Percentiles rank a stretch among this genome's conserved stretches.
Conservation (phyloP, 495 filamentous ascomycete genomes). For the Aspergillus haitiensis region DNA sequence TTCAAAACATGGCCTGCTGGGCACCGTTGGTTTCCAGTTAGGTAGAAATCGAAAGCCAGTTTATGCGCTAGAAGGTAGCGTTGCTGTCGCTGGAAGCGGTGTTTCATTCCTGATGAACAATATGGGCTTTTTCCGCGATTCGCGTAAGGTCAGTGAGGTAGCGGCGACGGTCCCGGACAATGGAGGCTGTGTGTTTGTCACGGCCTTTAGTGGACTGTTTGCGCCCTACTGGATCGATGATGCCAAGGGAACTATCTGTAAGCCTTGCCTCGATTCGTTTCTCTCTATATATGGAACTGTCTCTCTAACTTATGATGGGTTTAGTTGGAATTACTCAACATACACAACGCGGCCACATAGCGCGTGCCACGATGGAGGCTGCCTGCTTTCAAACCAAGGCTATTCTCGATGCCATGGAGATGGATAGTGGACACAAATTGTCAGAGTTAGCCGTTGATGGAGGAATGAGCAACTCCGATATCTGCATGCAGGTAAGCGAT, state of each 20-base stretch:
- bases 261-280: conserved; percentile 31
- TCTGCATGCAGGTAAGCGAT: conserved; percentile 81
- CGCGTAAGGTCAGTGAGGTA: conserved; percentile 77
- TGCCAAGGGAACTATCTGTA: conserved; percentile 86
- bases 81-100: conserved; percentile 87
- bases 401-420: conserved; percentile 92
- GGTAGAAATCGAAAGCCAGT: conserved; percentile 65
- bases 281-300: not conserved
- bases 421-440: conserved; percentile 78
- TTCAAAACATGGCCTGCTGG: conserved; percentile 83
- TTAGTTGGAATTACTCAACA: conserved; percentile 86
- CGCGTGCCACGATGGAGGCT: conserved; percentile 90
- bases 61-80: conserved; percentile 90
- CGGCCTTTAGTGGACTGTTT: conserved; percentile 93
- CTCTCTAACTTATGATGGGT: conserved; percentile 13
- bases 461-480: conserved; percentile 89
- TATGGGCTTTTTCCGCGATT: conserved; percentile 76
- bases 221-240: conserved; percentile 99
- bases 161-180: conserved; percentile 83
- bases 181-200: conserved; percentile 91
- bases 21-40: conserved; percentile 81
- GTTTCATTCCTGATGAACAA: conserved; percentile 92
- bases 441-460: conserved; percentile 84
- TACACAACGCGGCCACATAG: conserved; percentile 87
- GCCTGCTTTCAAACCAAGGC: conserved; percentile 95